These are phyloP conservation scores for Fusarium poae DNA, from an alignment of 2,329 filamentous ascomycete species.

Conservation along the genomic window DNA sequence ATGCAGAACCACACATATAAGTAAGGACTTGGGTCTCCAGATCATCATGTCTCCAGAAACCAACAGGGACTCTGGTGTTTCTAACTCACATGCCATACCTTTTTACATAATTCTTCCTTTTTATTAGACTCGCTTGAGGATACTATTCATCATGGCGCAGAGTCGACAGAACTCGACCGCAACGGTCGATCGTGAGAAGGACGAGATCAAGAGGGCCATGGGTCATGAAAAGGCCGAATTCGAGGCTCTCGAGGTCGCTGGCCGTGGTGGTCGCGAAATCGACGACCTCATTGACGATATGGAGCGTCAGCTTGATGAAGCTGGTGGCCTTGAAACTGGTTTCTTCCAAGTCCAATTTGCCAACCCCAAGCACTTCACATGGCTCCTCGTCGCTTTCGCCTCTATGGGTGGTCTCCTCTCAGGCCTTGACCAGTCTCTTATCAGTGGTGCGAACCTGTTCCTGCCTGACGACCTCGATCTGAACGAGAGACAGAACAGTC, in stretches of 20 bases:
- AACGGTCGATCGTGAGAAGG: constrained; percentile 42
- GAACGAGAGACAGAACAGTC: constrained; percentile 67
- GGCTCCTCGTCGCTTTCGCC: constrained; percentile 76
- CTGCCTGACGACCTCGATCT: constrained; percentile 71
- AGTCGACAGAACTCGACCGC: constrained; percentile 41
- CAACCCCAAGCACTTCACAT: constrained; percentile 75
- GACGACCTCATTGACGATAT: constrained; percentile 58
- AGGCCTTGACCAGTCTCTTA: constrained; percentile 79
- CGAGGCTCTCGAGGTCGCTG: constrained; percentile 56
- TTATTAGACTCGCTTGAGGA: not conserved
- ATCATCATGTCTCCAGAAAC: constrained; percentile 2
- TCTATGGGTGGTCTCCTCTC: constrained; percentile 80
- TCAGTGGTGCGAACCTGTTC: constrained; percentile 77
- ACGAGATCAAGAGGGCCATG: constrained; percentile 35
- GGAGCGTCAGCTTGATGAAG: constrained; percentile 56
- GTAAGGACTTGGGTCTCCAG: constrained; percentile 34
- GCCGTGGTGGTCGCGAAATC: constrained; percentile 53
- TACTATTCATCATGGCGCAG: constrained; percentile 30
- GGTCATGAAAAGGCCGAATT: constrained; percentile 49
- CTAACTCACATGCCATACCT: constrained; percentile 5
- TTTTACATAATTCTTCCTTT: not conserved
- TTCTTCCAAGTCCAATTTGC: constrained; percentile 68
- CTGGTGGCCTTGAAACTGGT: constrained; percentile 52
- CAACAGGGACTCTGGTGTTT: not conserved
- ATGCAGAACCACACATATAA: constrained; percentile 25